These are phyloP conservation scores for Nitzschia sp. DNA, from an alignment of 108 stramenopile genomes.

Conservation along the genomic window DNA sequence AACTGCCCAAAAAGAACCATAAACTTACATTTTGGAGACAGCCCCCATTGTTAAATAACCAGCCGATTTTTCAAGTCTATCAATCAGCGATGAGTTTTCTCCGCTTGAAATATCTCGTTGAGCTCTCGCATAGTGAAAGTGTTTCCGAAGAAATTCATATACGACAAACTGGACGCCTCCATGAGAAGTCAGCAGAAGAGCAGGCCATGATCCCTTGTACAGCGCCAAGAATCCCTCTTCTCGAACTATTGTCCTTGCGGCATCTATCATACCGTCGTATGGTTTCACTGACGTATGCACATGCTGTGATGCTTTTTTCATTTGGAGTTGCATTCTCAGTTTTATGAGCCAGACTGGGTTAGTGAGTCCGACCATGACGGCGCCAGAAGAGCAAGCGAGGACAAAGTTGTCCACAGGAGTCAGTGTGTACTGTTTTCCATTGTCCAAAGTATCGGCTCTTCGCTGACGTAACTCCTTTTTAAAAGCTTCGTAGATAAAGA, in stretches of 20 bases:
- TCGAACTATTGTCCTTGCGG: constrained; percentile 76
- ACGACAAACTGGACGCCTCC: constrained; percentile 97
- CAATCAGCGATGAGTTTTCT: constrained; percentile 28
- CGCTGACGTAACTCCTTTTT: constrained; percentile 58
- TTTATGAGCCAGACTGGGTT: constrained; percentile 99
- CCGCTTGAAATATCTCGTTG: constrained; percentile 4
- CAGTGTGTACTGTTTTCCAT: constrained; percentile 20
- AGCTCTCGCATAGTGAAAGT: constrained; percentile 52
- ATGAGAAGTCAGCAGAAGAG: constrained; percentile 93
- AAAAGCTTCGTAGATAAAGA: constrained; percentile 92
- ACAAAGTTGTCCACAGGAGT: constrained; percentile 68
- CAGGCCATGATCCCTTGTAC: constrained; percentile 94
- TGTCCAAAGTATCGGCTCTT: background rate
- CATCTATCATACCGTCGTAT: constrained; percentile 73
- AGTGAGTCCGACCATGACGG: constrained; percentile 90
- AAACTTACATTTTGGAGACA: constrained; percentile 76
- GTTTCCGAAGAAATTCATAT: constrained; percentile 92
- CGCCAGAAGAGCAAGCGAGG: constrained; percentile 69
- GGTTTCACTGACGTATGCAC: constrained; percentile 50
- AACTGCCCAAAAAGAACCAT: too few relatives aligned
- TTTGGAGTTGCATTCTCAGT: constrained; percentile 96
- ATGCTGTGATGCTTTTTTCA: constrained; percentile 36
- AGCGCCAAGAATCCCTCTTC: constrained; percentile 93
- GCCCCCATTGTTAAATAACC: constrained; percentile 89
- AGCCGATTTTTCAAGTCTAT: constrained; percentile 58